Percentiles rank a stretch among this genome's conserved stretches.
Evolutionary conservation across 2,329 filamentous ascomycete species (phyloP).

Genomic region (Colletotrichum theobromicola): DNA sequence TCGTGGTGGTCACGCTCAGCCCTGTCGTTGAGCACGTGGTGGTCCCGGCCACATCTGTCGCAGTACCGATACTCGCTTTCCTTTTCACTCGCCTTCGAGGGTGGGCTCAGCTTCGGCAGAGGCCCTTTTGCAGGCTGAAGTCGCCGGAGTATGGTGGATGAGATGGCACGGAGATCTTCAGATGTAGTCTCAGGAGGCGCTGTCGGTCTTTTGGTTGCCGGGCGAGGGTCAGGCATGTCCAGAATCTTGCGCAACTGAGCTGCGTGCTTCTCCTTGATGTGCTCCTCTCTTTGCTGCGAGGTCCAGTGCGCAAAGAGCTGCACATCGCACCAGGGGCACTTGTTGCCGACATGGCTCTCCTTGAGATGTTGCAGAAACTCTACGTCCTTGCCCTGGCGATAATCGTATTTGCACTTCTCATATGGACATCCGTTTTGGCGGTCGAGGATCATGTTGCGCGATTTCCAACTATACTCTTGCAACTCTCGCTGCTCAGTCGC

Average conservation of each 20-base stretch:
- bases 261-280: slow-evolving; percentile 35
- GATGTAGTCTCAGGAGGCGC: neutral
- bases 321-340: slow-evolving; percentile 42
- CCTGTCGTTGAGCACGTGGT: slow-evolving; percentile 9
- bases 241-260: slow-evolving; percentile 22
- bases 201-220: neutral
- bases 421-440: slow-evolving; percentile 44
- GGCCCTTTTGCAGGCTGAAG: neutral
- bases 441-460: slow-evolving; percentile 38
- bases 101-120: slow-evolving; percentile 3
- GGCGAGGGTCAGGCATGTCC: neutral
- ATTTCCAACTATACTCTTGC: slow-evolving; percentile 36
- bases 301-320: slow-evolving; percentile 34
- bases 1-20: slow-evolving; percentile 26
- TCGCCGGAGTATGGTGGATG: slow-evolving; percentile 2
- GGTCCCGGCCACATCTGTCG: slow-evolving; percentile 28
- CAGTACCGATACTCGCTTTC: slow-evolving; percentile 25
- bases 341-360: slow-evolving; percentile 34
- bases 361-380: slow-evolving; percentile 40
- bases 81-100: slow-evolving; percentile 5
- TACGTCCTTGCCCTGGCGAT: slow-evolving; percentile 30
- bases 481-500: slow-evolving; percentile 43
- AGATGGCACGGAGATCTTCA: neutral
- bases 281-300: slow-evolving; percentile 26
- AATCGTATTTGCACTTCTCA: slow-evolving; percentile 38